phyloP scores from a whole-genome alignment of 169 alveolate species.

The Eimeria praecox region DNA sequence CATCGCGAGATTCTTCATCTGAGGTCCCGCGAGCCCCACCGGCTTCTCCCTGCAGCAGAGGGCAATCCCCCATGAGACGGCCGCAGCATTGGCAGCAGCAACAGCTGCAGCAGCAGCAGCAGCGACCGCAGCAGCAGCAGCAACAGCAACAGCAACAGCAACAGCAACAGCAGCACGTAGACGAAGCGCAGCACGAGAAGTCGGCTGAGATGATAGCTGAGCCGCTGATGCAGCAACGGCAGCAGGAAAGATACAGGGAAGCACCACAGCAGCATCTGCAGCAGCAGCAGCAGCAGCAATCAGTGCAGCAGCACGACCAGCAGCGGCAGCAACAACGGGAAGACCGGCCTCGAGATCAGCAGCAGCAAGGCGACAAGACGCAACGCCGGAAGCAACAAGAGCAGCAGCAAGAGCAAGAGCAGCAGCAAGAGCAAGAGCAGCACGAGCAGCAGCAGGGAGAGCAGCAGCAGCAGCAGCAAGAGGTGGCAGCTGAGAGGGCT shows the following conservation, averaged over 20 bases:
- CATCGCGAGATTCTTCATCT: not conserved
- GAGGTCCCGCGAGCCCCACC: slow-evolving; percentile 48
- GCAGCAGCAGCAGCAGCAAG: slow-evolving; percentile 37
- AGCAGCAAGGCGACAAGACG: not conserved
- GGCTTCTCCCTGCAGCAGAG: slow-evolving; percentile 41
- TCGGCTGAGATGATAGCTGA: not conserved
- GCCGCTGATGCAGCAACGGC: not conserved
- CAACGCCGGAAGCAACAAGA: not conserved
- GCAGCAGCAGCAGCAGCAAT: slow-evolving; percentile 39
- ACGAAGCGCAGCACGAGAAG: not conserved
- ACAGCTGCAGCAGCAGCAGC: slow-evolving; percentile 30
- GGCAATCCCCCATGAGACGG: not conserved
- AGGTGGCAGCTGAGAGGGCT: not conserved
- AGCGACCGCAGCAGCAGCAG: not conserved
- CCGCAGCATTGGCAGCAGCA: not conserved
- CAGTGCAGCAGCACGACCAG: not conserved
- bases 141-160: not conserved
- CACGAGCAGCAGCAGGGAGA: slow-evolving; percentile 14
- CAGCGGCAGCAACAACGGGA: not conserved
- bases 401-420: slow-evolving; percentile 22
- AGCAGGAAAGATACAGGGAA: not conserved
- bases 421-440: too few species aligned
- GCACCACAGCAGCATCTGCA: not conserved
- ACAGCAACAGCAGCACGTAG: not conserved
- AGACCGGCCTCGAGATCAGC: not conserved